These are phyloP conservation scores for Ceratobasidium papillatum DNA, from an alignment of 1,284 basidiomycete species.

Conservation along the genomic window DNA sequence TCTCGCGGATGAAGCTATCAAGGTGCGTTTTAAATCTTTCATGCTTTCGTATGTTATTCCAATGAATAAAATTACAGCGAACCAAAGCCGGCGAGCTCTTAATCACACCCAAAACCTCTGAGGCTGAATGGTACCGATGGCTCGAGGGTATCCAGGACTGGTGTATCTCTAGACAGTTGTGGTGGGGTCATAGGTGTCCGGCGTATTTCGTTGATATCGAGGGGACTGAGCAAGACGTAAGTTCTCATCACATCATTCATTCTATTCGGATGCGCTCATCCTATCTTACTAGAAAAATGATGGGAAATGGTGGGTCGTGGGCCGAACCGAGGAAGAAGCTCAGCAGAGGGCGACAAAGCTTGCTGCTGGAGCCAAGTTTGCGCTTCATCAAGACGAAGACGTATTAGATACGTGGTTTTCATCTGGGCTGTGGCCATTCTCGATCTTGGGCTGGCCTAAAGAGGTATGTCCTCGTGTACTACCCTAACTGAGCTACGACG, in stretches of 20 bases:
- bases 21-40: constrained; percentile 58
- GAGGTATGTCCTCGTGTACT: constrained; percentile 60
- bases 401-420: constrained; percentile 99
- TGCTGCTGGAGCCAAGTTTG: constrained; percentile 77
- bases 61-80: constrained; percentile 63
- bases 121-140: constrained; percentile 97
- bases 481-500: no score
- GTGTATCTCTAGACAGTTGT: constrained; percentile 98
- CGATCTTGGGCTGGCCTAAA: constrained; percentile 97
- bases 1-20: constrained; percentile 89
- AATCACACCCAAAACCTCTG: constrained; percentile 86
- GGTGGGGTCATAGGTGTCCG: constrained; percentile 99
- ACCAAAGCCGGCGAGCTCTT: constrained; percentile 85
- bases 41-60: background rate
- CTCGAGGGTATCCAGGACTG: constrained; percentile 97
- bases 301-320: constrained; percentile 91
- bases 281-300: constrained; percentile 62
- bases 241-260: constrained; percentile 47
- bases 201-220: constrained; percentile 94
- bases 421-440: constrained; percentile 97
- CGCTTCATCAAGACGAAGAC: constrained; percentile 93
- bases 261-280: background rate
- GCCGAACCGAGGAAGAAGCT: constrained; percentile 82
- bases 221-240: constrained; percentile 77
- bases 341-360: constrained; percentile 77